phyloP scores from a whole-genome alignment of 352 stramenopile genomes.

The Pythium sp. region DNA sequence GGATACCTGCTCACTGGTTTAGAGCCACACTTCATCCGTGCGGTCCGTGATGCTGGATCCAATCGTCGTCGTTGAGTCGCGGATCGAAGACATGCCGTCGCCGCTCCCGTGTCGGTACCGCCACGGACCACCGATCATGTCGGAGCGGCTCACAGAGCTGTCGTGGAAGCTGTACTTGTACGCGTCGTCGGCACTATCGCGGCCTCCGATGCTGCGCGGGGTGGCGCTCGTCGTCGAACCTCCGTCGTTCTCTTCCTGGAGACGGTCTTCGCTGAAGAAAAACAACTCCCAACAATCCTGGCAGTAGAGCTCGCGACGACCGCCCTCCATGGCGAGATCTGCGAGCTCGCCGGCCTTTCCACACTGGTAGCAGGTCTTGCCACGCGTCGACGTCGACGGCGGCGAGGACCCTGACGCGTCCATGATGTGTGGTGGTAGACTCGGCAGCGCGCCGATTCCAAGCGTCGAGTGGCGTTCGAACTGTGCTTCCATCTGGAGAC shows the following conservation, averaged over 20 bases:
- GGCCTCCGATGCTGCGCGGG: constrained; percentile 10
- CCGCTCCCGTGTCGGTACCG: constrained; percentile 34
- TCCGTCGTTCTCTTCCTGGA: constrained; percentile 26
- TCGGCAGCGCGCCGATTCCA: constrained; percentile 40
- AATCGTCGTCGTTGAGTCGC: constrained; percentile 55
- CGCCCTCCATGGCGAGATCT: constrained; percentile 46
- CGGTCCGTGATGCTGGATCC: constrained; percentile 50
- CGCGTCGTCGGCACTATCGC: constrained; percentile 29
- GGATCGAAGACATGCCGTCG: constrained; percentile 44
- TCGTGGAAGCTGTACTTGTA: constrained; percentile 82
- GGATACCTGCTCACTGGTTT: constrained; percentile 1
- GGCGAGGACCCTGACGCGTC: constrained; percentile 9
- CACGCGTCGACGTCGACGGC: constrained; percentile 21
- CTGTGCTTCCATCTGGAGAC: constrained; percentile 74
- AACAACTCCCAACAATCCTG: constrained; percentile 77
- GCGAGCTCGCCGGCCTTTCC: constrained; percentile 50
- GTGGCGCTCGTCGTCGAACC: constrained; percentile 12
- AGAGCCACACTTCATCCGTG: constrained; percentile 28
- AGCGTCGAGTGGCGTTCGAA: constrained; percentile 74
- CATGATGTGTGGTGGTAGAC: constrained; percentile 9
- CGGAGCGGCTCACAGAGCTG: constrained; percentile 48
- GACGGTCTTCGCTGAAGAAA: constrained; percentile 55
- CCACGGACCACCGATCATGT: constrained; percentile 57
- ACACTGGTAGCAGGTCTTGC: constrained; percentile 49
- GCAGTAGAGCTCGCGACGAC: constrained; percentile 53